Evolutionary conservation across 768 basidiomycete species (phyloP), one percentile per base, ranked within the genome.

Genomic region (Amanita phalloides): DNA sequence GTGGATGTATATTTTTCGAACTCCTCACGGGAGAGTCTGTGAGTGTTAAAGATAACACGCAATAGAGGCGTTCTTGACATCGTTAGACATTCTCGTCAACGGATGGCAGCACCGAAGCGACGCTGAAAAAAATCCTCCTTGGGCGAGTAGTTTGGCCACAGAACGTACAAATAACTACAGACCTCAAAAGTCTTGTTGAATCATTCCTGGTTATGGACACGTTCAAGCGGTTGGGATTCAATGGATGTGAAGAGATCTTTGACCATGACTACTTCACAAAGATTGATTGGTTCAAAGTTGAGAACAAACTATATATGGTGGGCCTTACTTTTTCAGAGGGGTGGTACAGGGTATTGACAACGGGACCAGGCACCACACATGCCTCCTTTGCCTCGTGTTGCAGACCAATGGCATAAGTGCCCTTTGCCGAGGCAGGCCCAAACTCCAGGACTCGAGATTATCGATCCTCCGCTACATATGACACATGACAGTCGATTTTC

Each of bases 1-100:
- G 66, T 23, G 81, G 78, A 0, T 59, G 74, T 9, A 66, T 72
- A 21, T 57, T 81, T 23, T 82, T 68, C 52, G 78, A 82, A 57
- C 77, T 82, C 74, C 57, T 70, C 3, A 71, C 73, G 3, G 61
- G 67, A 33, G 62, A 61, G 49, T 38, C 66, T 55, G 69, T 68
- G 51, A 46, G 62, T 54, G 1, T 17, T 55, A 20, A 21, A 35
- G 30, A 25, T 33, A 13, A 13, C 13, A 13, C 4, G 33, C 4
- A 49, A 17, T 20, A n/a, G 6, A 26, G 2, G 17, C 6, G 21
- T 39, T 17, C 25, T 28, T 49, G 25, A 49, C 36, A 49, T 25
- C 2, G 10, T 14, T 28, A 49, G 48, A 37, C 48, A 4, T 49
- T 49, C 26, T 26, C 37, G 26, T 13, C 26, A n/a, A 13, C 26